Conservation (phyloP, 768 basidiomycete species). For the Suillus hirtellus region DNA sequence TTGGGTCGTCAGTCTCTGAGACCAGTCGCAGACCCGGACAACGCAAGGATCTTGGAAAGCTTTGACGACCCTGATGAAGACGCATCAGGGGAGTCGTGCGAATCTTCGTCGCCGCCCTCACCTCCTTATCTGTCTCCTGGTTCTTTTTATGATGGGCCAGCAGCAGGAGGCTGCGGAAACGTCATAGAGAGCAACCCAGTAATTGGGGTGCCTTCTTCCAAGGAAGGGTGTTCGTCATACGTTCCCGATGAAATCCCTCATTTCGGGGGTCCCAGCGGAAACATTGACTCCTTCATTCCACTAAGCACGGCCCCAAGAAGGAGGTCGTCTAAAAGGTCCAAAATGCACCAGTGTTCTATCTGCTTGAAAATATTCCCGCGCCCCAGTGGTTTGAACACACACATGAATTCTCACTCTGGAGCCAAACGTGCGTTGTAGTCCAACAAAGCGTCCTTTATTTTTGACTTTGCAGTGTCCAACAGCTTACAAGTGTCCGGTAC, state of each 20-base stretch:
- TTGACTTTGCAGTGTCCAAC: conserved; percentile 10
- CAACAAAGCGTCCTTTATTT: not conserved
- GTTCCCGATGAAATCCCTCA: conserved; percentile 13
- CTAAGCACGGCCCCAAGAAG: not conserved
- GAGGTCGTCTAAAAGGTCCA: conserved; percentile 38
- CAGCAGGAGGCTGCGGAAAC: conserved; percentile 25
- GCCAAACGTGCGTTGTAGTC: conserved; percentile 42
- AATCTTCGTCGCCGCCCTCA: conserved; percentile 11
- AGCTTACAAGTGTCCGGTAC: conserved; percentile 50
- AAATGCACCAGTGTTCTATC: conserved; percentile 49
- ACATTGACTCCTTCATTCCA: conserved; percentile 1
- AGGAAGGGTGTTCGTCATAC: not conserved
- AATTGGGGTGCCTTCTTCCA: not conserved
- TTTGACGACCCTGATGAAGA: conserved; percentile 21
- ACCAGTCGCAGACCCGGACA: conserved; percentile 31
- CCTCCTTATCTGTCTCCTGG: conserved; percentile 9
- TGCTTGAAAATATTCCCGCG: conserved; percentile 50
- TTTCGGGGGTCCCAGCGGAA: conserved; percentile 10
- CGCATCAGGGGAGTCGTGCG: conserved; percentile 15
- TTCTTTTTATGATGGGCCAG: conserved; percentile 9
- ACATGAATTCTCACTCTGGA: conserved; percentile 55
- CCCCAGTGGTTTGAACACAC: conserved; percentile 51
- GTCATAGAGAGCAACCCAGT: conserved; percentile 11
- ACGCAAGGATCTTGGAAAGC: conserved; percentile 20
- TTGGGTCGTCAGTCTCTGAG: conserved; percentile 25